These are phyloP conservation scores for Kodamaea fukazawae DNA, from an alignment of 805 yeast species.

Conservation along the genomic window DNA sequence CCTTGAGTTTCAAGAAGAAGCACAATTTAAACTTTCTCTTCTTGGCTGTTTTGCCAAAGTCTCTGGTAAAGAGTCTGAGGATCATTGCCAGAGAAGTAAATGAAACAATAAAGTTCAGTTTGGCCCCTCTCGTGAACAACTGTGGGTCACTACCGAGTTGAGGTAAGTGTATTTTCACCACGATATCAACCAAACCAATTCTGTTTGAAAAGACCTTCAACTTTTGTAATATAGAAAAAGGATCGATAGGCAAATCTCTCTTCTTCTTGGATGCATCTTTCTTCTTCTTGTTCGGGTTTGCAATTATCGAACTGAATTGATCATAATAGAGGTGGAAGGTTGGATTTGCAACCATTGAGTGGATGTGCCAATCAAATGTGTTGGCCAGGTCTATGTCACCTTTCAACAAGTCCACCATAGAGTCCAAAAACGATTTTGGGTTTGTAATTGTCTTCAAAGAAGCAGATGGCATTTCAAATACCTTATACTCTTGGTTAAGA, in stretches of 20 bases:
- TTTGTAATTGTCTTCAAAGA: constrained; percentile 23
- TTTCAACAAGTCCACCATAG: constrained; percentile 13
- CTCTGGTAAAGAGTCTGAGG: constrained; percentile 27
- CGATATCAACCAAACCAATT: constrained; percentile 31
- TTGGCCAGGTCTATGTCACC: constrained; percentile 10
- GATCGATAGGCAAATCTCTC: constrained; percentile 1
- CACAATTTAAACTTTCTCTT: constrained; percentile 11
- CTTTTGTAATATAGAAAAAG: constrained; percentile 9
- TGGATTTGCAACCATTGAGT: constrained; percentile 32
- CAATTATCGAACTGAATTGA: constrained; percentile 20
- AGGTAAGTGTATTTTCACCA: constrained; percentile 31
- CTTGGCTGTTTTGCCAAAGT: constrained; percentile 14
- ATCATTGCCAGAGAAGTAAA: constrained; percentile 22
- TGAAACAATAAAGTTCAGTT: constrained; percentile 22
- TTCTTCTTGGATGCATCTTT: not conserved
- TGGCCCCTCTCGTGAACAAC: constrained; percentile 19
- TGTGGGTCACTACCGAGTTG: constrained; percentile 16
- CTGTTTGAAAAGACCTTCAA: constrained; percentile 20
- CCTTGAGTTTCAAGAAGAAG: constrained; percentile 27
- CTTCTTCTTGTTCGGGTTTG: not conserved
- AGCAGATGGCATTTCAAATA: constrained; percentile 37
- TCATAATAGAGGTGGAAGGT: constrained; percentile 36
- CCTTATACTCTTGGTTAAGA: constrained; percentile 26
- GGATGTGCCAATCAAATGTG: constrained; percentile 16
- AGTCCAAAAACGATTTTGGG: constrained; percentile 23